Evolutionary conservation across 129 eudicot genomes (phyloP).

Genomic region (Artemisia argyi): DNA sequence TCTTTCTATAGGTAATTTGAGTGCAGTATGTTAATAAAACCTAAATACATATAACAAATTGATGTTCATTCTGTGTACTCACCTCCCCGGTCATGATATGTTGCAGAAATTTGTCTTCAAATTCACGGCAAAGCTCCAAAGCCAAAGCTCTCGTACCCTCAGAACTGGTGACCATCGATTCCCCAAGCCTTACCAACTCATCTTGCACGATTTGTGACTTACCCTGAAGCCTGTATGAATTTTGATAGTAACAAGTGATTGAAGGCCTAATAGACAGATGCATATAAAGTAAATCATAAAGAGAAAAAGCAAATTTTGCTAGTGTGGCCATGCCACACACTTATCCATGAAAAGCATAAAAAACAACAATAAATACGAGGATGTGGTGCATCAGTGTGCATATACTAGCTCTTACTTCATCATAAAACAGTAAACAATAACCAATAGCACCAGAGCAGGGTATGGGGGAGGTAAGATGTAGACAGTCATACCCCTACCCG

Average conservation of each 20-base stretch:
- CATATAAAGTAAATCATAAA: neutral
- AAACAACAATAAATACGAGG: neutral
- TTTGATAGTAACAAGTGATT: neutral
- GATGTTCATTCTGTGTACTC: slow-evolving; percentile 22
- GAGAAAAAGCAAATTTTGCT: slow-evolving; percentile 5
- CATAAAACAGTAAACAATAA: no score
- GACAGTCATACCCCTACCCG: no score
- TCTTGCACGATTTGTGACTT: slow-evolving; percentile 94
- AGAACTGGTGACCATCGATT: slow-evolving; percentile 83
- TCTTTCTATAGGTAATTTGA: neutral
- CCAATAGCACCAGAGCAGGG: no score
- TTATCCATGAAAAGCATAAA: slow-evolving; percentile 9
- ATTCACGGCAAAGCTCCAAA: slow-evolving; percentile 99
- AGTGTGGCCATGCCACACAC: neutral
- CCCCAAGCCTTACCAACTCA: slow-evolving; percentile 94
- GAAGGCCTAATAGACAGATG: neutral
- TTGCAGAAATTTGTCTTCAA: slow-evolving; percentile 95
- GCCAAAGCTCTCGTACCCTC: slow-evolving; percentile 99
- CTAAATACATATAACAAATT: neutral
- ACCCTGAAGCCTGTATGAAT: slow-evolving; percentile 81
- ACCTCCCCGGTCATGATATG: slow-evolving; percentile 98
- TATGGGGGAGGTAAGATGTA: no score
- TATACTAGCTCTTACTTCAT: no score
- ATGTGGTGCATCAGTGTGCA: neutral
- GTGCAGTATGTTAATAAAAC: neutral